Conservation (phyloP, 805 yeast genomes). For the Kazachstania bromeliacearum region DNA sequence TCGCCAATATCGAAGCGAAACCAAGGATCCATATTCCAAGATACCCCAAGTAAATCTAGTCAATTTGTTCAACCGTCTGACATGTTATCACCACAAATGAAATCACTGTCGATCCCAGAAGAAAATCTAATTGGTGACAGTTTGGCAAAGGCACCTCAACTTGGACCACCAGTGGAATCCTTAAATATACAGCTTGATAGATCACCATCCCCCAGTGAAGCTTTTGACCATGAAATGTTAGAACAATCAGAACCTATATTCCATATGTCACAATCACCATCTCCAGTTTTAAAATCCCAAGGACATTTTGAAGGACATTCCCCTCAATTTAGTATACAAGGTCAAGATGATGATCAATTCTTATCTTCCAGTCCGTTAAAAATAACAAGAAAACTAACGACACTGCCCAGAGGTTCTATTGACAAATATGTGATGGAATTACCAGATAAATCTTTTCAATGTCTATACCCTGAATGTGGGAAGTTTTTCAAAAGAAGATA, state of each 20-base stretch:
- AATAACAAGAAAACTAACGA: constrained; percentile 25
- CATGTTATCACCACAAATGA: too few relatives aligned
- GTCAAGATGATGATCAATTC: constrained; percentile 3
- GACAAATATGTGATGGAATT: constrained; percentile 81
- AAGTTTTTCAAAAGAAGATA: constrained; percentile 81
- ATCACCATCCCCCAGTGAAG: not conserved
- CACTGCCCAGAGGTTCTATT: constrained; percentile 80
- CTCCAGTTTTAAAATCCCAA: constrained; percentile 37
- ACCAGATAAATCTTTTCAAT: constrained; percentile 61
- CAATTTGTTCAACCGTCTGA: constrained; percentile 1
- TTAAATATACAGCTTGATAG: not conserved
- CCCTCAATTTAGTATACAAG: constrained; percentile 13
- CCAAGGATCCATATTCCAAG: constrained; percentile 13
- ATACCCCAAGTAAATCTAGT: constrained; percentile 17
- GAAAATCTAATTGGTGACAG: not conserved
- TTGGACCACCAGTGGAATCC: constrained; percentile 2
- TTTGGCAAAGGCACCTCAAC: constrained; percentile 5
- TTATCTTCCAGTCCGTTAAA: constrained; percentile 15
- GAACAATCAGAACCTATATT: constrained; percentile 30
- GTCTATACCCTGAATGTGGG: constrained; percentile 70
- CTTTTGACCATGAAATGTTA: too few relatives aligned
- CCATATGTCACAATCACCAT: constrained; percentile 33
- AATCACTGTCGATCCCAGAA: constrained; percentile 1
- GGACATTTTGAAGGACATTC: constrained; percentile 16
- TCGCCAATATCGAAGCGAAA: not conserved